Conservation (phyloP, 2,329 filamentous ascomycete species). For the Thelonectria discophora region DNA sequence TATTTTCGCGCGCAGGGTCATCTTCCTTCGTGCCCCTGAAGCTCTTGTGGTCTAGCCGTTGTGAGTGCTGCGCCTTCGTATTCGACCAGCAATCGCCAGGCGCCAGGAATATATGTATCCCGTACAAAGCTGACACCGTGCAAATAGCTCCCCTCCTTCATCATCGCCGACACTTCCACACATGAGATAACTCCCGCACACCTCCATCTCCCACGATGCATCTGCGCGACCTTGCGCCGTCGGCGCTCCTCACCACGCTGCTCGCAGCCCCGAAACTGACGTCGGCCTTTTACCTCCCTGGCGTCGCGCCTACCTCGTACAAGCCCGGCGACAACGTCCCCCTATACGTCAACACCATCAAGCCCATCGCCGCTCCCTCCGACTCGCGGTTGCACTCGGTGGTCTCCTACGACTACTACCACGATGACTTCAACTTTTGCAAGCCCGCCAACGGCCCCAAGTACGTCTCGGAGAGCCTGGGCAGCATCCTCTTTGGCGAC, state of each 20-base stretch:
- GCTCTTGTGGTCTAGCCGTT: neutral
- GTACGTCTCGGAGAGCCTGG: conserved; percentile 81
- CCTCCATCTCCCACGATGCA: conserved; percentile 51
- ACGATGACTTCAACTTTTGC: conserved; percentile 88
- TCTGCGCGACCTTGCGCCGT: conserved; percentile 55
- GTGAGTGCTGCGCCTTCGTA: conserved; percentile 36
- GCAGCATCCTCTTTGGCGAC: conserved; percentile 97
- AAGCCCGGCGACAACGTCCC: conserved; percentile 80
- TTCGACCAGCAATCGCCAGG: conserved; percentile 22
- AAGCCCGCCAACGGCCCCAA: conserved; percentile 78
- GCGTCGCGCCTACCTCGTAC: conserved; percentile 94
- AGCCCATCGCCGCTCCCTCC: conserved; percentile 78
- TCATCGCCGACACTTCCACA: conserved; percentile 32
- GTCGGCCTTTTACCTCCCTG: conserved; percentile 92
- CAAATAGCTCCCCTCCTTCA: conserved; percentile 24
- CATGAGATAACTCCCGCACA: conserved; percentile 39
- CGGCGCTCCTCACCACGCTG: conserved; percentile 61
- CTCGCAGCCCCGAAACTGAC: conserved; percentile 62
- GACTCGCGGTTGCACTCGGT: conserved; percentile 90
- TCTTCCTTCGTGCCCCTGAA: conserved; percentile 11
- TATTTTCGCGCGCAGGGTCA: neutral
- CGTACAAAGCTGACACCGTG: conserved; percentile 23
- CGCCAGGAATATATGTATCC: conserved; percentile 3
- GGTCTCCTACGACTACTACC: conserved; percentile 96
- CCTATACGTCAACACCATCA: conserved; percentile 91